These are phyloP conservation scores for Zymoseptoria brevis DNA, from an alignment of 2,329 filamentous ascomycete genomes.

Conservation along the genomic window DNA sequence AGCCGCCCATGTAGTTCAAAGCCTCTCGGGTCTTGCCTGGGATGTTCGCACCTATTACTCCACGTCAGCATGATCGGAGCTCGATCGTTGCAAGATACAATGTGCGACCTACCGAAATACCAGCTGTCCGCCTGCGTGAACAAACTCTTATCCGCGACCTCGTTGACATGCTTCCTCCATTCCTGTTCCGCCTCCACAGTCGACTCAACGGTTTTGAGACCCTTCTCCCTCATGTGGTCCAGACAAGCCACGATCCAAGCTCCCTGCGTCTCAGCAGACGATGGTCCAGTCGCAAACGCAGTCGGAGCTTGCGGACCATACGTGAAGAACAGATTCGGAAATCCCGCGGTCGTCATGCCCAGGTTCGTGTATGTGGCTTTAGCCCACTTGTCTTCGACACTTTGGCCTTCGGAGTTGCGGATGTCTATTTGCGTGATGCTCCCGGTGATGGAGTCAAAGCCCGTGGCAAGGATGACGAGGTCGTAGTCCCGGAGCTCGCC, in stretches of 20 bases:
- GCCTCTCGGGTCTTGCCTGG: conserved; percentile 37
- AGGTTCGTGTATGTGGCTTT: conserved; percentile 32
- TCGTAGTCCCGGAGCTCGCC: conserved; percentile 34
- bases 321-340: conserved; percentile 31
- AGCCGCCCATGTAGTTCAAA: conserved; percentile 8
- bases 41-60: conserved; percentile 25
- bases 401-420: conserved; percentile 27
- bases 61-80: not conserved
- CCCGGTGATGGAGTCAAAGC: conserved; percentile 33
- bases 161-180: conserved; percentile 27
- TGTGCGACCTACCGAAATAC: conserved; percentile 27
- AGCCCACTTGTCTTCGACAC: conserved; percentile 8
- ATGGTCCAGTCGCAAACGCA: conserved; percentile 35
- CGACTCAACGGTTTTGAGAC: conserved; percentile 19
- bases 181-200: conserved; percentile 22
- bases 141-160: conserved; percentile 36
- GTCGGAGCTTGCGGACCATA: conserved; percentile 37
- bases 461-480: conserved; percentile 35
- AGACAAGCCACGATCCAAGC: conserved; percentile 26
- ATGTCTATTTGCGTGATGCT: conserved; percentile 30
- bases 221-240: conserved; percentile 7
- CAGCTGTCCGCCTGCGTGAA: conserved; percentile 15
- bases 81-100: too few species aligned
- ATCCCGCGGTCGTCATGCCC: conserved; percentile 23
- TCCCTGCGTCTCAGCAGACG: conserved; percentile 31